Conservation (phyloP, 495 filamentous ascomycete species). For the Xylaria curta region DNA sequence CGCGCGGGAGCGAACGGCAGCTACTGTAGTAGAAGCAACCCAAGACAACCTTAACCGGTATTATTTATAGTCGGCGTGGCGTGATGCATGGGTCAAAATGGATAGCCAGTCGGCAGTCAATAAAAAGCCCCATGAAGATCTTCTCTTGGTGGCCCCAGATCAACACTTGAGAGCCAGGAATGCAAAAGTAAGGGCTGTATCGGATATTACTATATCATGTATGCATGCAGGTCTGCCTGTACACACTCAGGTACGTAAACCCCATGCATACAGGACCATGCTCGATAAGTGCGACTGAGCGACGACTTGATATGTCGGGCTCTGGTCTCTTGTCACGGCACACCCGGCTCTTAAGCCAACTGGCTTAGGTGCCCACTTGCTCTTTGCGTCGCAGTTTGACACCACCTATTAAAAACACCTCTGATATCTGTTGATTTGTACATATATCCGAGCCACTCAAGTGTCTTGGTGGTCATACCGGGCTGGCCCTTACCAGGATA, state of each 20-base stretch:
- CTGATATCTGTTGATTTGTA: slow-evolving; percentile 6
- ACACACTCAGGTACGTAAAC: neutral
- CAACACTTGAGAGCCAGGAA: slow-evolving; percentile 2
- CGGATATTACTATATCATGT: slow-evolving; percentile 1
- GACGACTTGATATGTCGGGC: neutral
- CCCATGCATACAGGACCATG: neutral
- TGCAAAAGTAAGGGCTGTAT: neutral
- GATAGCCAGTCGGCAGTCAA: slow-evolving; percentile 15
- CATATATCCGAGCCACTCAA: slow-evolving; percentile 15
- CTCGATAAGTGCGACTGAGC: neutral
- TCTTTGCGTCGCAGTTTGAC: neutral
- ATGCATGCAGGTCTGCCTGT: neutral
- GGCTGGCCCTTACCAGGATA: neutral
- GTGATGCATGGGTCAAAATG: slow-evolving; percentile 11
- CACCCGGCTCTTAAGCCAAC: neutral
- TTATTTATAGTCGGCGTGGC: slow-evolving; percentile 17
- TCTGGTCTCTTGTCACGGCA: neutral
- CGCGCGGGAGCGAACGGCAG: slow-evolving; percentile 14
- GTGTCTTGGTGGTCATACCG: neutral
- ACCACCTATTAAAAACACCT: slow-evolving; percentile 7
- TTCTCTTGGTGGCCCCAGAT: neutral
- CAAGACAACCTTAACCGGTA: slow-evolving; percentile 1
- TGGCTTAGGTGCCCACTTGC: slow-evolving; percentile 3
- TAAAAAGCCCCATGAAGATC: slow-evolving; percentile 9
- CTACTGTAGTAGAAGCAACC: neutral